Conservation (phyloP, 2,329 filamentous ascomycete species). For the Alternaria sp. region DNA sequence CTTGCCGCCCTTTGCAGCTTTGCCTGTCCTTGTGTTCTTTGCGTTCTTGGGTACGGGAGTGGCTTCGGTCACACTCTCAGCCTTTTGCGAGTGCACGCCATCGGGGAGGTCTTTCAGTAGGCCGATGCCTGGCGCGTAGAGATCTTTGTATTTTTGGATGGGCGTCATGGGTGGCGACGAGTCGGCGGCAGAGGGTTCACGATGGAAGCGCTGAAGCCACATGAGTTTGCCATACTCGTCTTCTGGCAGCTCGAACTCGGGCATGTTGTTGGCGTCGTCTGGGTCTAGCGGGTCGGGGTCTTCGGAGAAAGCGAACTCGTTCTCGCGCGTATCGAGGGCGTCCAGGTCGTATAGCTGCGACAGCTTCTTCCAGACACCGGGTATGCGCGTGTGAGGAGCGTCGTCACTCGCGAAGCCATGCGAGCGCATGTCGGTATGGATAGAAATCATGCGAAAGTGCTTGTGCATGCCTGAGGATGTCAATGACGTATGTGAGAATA, state of each 20-base stretch:
- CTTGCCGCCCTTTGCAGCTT: constrained; percentile 33
- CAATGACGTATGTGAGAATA: fast-evolving
- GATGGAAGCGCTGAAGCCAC: constrained; percentile 50
- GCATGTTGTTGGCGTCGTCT: constrained; percentile 38
- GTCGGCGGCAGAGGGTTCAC: constrained; percentile 29
- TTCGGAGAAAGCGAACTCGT: constrained; percentile 61
- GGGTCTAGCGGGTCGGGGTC: constrained; percentile 60
- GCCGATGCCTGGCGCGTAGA: constrained; percentile 42
- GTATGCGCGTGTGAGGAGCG: constrained; percentile 81
- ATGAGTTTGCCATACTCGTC: constrained; percentile 53
- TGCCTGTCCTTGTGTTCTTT: constrained; percentile 37
- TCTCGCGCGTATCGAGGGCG: constrained; percentile 82
- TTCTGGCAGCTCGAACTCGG: constrained; percentile 53
- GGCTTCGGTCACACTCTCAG: constrained; percentile 38
- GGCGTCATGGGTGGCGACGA: constrained; percentile 43
- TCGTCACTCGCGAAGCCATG: constrained; percentile 73
- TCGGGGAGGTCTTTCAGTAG: constrained; percentile 41
- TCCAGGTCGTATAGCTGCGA: constrained; percentile 82
- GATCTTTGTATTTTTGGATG: constrained; percentile 38
- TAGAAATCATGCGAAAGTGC: constrained; percentile 60
- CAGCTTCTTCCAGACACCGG: constrained; percentile 91
- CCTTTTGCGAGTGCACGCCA: constrained; percentile 32
- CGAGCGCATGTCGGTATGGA: constrained; percentile 45
- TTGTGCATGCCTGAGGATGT: constrained; percentile 60
- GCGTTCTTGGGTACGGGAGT: constrained; percentile 38